Percentiles rank a stretch among this genome's conserved stretches.
Evolutionary conservation across 441 rosid genomes (phyloP).

Genomic region (Adansonia madagascariensis): DNA sequence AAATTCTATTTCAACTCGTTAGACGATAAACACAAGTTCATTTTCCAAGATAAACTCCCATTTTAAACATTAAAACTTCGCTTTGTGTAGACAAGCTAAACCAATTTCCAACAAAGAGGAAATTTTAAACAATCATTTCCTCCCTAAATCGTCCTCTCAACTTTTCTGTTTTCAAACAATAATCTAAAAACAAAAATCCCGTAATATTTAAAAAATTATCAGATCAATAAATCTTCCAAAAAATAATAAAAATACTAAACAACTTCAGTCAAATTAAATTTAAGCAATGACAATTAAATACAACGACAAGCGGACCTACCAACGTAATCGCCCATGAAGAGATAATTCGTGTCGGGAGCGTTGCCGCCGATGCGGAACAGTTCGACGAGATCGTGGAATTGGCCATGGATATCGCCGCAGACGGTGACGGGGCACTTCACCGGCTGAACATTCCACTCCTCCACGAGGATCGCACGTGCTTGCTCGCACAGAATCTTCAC

Average conservation of each 20-base stretch:
- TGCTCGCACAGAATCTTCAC: slow-evolving; percentile 63
- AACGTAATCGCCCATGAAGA: slow-evolving; percentile 94
- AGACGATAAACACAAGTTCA: background rate
- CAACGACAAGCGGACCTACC: slow-evolving; percentile 47
- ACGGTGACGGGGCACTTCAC: slow-evolving; percentile 93
- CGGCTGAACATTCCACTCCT: slow-evolving; percentile 96
- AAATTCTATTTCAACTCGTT: background rate
- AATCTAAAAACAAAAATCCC: background rate
- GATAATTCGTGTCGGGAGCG: slow-evolving; percentile 84
- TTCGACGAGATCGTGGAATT: slow-evolving; percentile 90
- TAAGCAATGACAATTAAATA: background rate
- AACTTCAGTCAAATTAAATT: background rate
- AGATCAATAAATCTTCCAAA: background rate
- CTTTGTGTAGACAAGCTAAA: background rate
- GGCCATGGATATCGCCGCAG: slow-evolving; percentile 92
- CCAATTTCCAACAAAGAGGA: background rate
- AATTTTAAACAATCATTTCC: background rate
- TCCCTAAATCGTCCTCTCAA: background rate
- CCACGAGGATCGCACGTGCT: slow-evolving; percentile 66
- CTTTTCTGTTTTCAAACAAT: background rate
- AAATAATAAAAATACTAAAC: background rate
- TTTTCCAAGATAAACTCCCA: background rate
- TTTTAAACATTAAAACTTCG: background rate
- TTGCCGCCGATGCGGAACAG: slow-evolving; percentile 90
- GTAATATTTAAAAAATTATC: background rate